A percentile compares a stretch with the other conserved stretches of the same genome.
Conservation (phyloP, 2,329 filamentous ascomycete species). For the Fusarium decemcellulare region DNA sequence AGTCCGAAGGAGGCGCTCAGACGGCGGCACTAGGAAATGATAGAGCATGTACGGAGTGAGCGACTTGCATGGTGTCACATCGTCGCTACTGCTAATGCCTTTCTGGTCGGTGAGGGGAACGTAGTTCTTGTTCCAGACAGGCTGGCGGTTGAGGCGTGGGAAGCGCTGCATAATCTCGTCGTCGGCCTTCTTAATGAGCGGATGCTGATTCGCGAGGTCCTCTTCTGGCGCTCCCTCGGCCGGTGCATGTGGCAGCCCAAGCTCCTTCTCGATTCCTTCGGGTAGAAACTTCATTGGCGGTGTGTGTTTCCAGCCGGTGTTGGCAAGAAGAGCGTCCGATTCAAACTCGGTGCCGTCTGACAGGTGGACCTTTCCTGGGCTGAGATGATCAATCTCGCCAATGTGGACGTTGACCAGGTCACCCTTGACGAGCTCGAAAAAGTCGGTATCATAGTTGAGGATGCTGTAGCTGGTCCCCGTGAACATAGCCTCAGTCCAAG, state of each 20-base stretch:
- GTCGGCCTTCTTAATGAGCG: not conserved
- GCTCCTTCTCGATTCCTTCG: not conserved
- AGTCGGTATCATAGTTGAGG: constrained; percentile 1
- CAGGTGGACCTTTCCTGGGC: not conserved
- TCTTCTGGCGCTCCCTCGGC: constrained; percentile 1
- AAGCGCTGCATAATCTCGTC: not conserved
- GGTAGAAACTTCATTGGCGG: constrained; percentile 2
- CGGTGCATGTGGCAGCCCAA: constrained; percentile 3
- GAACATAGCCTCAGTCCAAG: not conserved
- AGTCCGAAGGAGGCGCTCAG: not conserved
- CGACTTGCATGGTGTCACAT: not conserved
- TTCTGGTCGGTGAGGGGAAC: not conserved
- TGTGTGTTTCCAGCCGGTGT: not conserved
- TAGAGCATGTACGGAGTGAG: not conserved
- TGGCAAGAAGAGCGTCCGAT: not conserved
- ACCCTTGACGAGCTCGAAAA: not conserved
- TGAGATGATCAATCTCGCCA: not conserved
- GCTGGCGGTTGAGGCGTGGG: constrained; percentile 1
- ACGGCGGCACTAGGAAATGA: not conserved
- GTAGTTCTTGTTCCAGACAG: not conserved
- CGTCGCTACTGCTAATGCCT: not conserved
- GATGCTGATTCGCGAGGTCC: not conserved
- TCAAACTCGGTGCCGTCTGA: not conserved
- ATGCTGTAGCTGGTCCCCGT: not conserved
- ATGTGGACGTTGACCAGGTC: not conserved